Evolutionary conservation across 2,329 filamentous ascomycete species (phyloP), one percentile per base, ranked within the genome.

Genomic region (Dryadomyces quercivorus): DNA sequence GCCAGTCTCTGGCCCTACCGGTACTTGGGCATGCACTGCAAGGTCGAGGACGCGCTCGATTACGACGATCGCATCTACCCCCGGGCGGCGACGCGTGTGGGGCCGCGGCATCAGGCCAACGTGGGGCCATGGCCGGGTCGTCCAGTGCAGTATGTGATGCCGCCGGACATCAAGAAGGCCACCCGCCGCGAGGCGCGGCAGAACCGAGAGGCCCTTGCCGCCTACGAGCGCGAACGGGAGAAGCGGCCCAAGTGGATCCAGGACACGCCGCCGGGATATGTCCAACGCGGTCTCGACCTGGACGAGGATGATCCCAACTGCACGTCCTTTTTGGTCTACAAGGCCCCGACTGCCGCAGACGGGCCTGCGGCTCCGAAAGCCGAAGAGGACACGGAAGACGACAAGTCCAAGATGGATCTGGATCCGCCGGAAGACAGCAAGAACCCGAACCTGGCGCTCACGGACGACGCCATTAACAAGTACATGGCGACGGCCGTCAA

Each of bases 11-110:
- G 93, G 93, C 91, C 90, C 2, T 97, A 93, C 73, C 82, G 93
- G 57, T 98, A 98, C 67, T 73, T 98, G 7, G 93, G 93, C 42
- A 90, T 95, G 61, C 93, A 98, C 70, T 96, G 91, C 70, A 87
- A 90, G 61, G 86, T 93, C 1, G 91, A 97, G 68, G 93, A 98
- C 71, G 93, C 89, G 0, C 75, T 98, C 34, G 93, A 98, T 67
- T 95, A 95, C 65, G 93, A 98, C 64, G 93, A 98, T 67, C 85
- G 93, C 59, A 97, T 98, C 60, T 97, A 97, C 65, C 93, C 93
- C 9, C 85, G 93, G 60, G 92, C 93, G 16, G 94, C 91, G 65
- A 97, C 93, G 54, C 85, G 93, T 42, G 75, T 97, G 42, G 93
- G 93, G 8, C 88, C 90, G 10, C 83, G 90, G 54, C 90, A 97